Conservation (phyloP, 176 grass and related monocot species). For the Hyparrhenia diplandra region DNA sequence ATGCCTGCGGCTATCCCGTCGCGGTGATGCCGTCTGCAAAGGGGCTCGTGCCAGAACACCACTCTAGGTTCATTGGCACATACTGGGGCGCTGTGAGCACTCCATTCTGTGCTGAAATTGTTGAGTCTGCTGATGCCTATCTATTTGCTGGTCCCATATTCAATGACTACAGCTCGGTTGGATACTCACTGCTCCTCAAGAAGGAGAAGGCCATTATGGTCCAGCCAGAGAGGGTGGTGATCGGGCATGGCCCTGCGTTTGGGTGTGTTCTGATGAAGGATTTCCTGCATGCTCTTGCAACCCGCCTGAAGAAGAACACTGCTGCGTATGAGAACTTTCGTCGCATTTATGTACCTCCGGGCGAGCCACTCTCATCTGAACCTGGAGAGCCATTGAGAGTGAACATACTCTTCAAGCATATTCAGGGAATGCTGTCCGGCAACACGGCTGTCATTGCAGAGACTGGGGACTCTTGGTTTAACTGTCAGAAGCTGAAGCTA, state of each 20-base stretch:
- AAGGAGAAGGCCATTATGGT: constrained; percentile 57
- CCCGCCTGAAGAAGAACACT: constrained; percentile 39
- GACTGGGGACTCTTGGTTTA: constrained; percentile 69
- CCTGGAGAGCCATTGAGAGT: constrained; percentile 51
- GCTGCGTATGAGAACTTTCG: constrained; percentile 40
- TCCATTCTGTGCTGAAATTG: constrained; percentile 49
- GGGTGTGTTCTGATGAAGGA: constrained; percentile 61
- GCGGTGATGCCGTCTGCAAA: constrained; percentile 58
- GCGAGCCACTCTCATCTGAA: constrained; percentile 24
- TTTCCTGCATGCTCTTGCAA: constrained; percentile 40
- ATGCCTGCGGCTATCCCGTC: constrained; percentile 35
- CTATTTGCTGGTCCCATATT: constrained; percentile 59
- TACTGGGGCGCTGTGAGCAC: constrained; percentile 64
- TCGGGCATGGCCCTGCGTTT: constrained; percentile 54
- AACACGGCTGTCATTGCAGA: constrained; percentile 42
- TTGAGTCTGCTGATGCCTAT: constrained; percentile 60
- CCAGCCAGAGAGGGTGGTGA: constrained; percentile 42
- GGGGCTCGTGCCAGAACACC: constrained; percentile 51
- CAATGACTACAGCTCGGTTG: constrained; percentile 62
- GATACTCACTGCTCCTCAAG: constrained; percentile 49
- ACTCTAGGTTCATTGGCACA: constrained; percentile 46
- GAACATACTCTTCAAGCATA: constrained; percentile 53
- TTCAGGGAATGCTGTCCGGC: constrained; percentile 40
- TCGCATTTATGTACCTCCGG: constrained; percentile 45
- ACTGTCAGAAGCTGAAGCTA: constrained; percentile 56